Conservation (phyloP, 1,139 yeast genomes). For the Pichia sp. region DNA sequence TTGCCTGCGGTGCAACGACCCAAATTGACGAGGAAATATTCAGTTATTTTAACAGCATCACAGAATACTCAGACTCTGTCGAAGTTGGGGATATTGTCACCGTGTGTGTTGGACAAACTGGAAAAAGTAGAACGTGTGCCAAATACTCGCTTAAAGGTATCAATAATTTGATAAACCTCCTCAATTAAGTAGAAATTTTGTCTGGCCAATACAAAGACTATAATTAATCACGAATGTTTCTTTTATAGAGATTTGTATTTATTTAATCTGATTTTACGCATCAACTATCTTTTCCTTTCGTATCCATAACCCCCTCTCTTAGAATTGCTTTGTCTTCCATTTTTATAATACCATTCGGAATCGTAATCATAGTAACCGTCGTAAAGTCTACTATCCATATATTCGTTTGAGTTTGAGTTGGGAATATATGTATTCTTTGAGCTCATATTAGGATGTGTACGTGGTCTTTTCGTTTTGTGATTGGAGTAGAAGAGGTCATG, state of each 20-base stretch:
- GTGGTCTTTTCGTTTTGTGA: not conserved
- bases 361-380: conserved; percentile 2
- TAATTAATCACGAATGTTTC: not conserved
- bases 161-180: conserved; percentile 62
- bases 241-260: conserved; percentile 16
- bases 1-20: conserved; percentile 67
- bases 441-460: not conserved
- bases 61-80: not conserved
- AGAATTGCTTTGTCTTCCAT: not conserved
- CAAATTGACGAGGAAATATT: conserved; percentile 67
- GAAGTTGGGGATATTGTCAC: conserved; percentile 47
- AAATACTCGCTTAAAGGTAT: conserved; percentile 69
- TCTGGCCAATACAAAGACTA: not conserved
- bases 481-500: conserved; percentile 1
- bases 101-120: conserved; percentile 61
- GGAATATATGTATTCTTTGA: not conserved
- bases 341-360: conserved; percentile 4
- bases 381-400: not conserved
- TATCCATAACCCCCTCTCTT: conserved; percentile 5
- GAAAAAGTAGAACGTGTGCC: conserved; percentile 38
- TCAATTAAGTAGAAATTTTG: conserved; percentile 26
- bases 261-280: not conserved
- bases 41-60: conserved; percentile 47
- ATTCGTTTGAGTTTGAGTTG: not conserved
- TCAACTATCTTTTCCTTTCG: conserved; percentile 3